Percentiles rank a stretch among this genome's conserved stretches.
phyloP scores from a whole-genome alignment of 805 yeast species.

The Candida coleopterorum region DNA sequence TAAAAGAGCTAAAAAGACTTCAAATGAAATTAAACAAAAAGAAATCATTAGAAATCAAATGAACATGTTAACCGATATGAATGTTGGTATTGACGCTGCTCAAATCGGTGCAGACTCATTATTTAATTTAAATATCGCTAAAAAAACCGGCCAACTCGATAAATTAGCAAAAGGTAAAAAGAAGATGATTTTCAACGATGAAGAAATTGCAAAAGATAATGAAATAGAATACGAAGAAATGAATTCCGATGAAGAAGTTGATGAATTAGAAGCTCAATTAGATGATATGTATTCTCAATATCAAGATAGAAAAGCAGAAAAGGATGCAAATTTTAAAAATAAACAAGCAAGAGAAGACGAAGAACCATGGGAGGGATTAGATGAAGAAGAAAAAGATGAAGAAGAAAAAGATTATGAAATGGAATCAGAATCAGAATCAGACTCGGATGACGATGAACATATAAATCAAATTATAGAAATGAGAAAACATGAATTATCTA shows the following conservation, averaged over 20 bases:
- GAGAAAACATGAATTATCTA: constrained; percentile 29
- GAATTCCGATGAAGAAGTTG: constrained; percentile 50
- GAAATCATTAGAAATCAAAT: constrained; percentile 89
- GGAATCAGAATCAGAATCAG: constrained; percentile 24
- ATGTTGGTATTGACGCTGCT: constrained; percentile 91
- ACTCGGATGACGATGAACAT: constrained; percentile 58
- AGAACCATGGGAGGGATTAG: constrained; percentile 74
- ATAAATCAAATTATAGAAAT: constrained; percentile 51
- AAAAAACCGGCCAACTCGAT: constrained; percentile 76
- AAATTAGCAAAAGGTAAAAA: constrained; percentile 75
- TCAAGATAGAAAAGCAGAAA: constrained; percentile 62
- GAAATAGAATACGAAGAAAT: constrained; percentile 44
- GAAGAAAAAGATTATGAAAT: constrained; percentile 41
- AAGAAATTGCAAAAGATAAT: constrained; percentile 49
- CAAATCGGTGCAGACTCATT: constrained; percentile 70
- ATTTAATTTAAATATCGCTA: constrained; percentile 81
- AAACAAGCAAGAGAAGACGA: constrained; percentile 72
- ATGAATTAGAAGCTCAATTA: constrained; percentile 71
- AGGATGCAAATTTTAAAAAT: constrained; percentile 65
- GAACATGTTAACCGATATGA: constrained; percentile 91
- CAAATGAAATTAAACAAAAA: constrained; percentile 79
- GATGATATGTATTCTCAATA: constrained; percentile 75
- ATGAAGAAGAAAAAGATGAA: constrained; percentile 37
- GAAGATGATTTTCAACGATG: constrained; percentile 53
- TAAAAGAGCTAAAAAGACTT: constrained; percentile 78